Evolutionary conservation across 2,329 filamentous ascomycete species (phyloP), one percentile per base, ranked within the genome.

Genomic region (Apiospora sp.): DNA sequence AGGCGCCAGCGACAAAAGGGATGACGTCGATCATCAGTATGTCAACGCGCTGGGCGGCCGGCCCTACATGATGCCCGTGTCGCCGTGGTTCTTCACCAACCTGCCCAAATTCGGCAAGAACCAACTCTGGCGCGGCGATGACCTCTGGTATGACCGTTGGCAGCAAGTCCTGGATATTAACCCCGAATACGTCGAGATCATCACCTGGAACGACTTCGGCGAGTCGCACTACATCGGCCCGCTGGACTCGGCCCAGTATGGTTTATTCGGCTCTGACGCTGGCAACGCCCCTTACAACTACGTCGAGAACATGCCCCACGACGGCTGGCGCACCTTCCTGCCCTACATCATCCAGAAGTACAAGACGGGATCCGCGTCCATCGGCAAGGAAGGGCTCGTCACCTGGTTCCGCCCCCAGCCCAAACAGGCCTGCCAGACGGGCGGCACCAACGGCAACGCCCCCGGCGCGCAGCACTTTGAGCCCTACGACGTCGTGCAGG

Each of bases 61-160:
- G 46, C 43, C 71, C 24, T 74, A 74, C 73, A 74, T 74, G 73
- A 71, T 70, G 67, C 54, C 54, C 19, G 71, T 74, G 13, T 72
- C 71, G 37, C 73, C 71, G 10, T 74, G 71, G 61, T 72, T 74
- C 44, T 72, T 61, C 61, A 72, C 73, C 22, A 43, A 71, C 70
- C 24, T 68, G n/a, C 83, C 84, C 0, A 80, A 80, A 8, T 88
- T 83, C 79, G 80, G 82, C 71, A 91, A 91, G 79, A 88, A 89
- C 76, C 90, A 88, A 87, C 81, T 89, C n/a, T 90, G 85, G 80
- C 83, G 84, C 10, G 85, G 86, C 51, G 87, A 90, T 72, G 82
- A 84, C 46, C 79, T 90, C 13, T 91, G 89, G 87, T 85, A 85
- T 72, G 84, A 89, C 73, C 86, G 89, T 12, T 91, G 89, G 89